These are phyloP conservation scores for Talaromyces proteolyticus DNA, from an alignment of 495 filamentous ascomycete species.

Conservation along the genomic window DNA sequence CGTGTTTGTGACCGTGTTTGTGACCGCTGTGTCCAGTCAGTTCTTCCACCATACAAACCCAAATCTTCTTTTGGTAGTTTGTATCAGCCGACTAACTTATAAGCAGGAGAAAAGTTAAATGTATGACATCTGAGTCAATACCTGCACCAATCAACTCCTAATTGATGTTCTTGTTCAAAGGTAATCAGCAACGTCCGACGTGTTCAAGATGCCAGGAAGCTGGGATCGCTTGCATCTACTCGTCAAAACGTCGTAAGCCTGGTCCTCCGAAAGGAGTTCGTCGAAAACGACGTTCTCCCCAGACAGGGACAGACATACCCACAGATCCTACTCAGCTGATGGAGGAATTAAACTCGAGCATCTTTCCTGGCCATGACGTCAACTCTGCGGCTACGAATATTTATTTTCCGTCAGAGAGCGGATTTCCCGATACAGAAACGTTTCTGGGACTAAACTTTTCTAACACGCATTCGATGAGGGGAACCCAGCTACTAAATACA, in stretches of 20 bases:
- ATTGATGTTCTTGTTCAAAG: not conserved
- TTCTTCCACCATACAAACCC: too few relatives aligned
- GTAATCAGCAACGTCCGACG: constrained; percentile 1
- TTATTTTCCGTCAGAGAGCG: not conserved
- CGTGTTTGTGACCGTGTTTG: not conserved
- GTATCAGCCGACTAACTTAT: not conserved
- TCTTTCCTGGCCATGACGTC: not conserved
- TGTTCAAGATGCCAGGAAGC: constrained; percentile 2
- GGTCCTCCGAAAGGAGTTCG: not conserved
- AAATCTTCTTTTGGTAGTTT: not conserved
- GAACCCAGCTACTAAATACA: not conserved
- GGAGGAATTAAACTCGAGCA: not conserved
- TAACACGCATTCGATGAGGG: not conserved
- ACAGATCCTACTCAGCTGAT: not conserved
- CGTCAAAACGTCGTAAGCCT: not conserved
- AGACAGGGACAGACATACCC: not conserved
- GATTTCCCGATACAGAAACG: not conserved
- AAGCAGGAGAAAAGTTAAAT: constrained; percentile 1
- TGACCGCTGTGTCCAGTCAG: not conserved
- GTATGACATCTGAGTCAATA: not conserved
- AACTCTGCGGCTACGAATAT: not conserved
- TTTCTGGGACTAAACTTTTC: not conserved
- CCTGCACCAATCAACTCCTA: not conserved
- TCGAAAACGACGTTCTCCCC: not conserved
- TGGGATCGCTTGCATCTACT: not conserved